phyloP scores from a whole-genome alignment of 371 early-diverging fungal species.

The Encephalitozoon hellem region DNA sequence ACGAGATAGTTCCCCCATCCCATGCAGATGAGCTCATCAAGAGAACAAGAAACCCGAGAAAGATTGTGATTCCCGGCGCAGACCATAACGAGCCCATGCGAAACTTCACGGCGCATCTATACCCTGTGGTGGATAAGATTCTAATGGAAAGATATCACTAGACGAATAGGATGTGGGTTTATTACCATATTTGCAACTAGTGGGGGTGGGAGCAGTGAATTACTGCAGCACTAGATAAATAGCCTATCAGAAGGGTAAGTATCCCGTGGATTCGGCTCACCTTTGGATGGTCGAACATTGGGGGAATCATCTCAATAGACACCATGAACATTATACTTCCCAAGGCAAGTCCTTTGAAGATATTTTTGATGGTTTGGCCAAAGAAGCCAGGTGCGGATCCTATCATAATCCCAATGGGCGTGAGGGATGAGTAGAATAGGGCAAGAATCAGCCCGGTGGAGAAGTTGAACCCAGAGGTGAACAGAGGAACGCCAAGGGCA shows the following conservation, averaged over 20 bases:
- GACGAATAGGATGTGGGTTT: not conserved
- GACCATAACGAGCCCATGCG: not conserved
- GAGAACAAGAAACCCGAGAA: not conserved
- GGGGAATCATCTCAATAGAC: conserved; percentile 59
- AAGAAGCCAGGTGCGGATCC: not conserved
- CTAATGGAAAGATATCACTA: not conserved
- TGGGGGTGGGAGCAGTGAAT: not conserved
- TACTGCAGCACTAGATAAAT: not conserved
- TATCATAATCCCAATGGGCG: conserved; percentile 58
- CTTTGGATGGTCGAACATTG: conserved; percentile 5
- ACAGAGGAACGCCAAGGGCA: conserved; percentile 58
- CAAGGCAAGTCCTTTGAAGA: conserved; percentile 53
- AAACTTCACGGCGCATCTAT: not conserved
- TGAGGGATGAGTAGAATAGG: conserved; percentile 56
- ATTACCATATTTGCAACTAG: not conserved
- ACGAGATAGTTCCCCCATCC: not conserved
- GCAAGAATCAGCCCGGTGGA: conserved; percentile 26
- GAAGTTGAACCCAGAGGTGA: conserved; percentile 39
- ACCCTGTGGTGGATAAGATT: not conserved
- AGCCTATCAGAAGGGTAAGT: not conserved
- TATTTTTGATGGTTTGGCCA: not conserved
- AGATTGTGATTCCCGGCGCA: not conserved
- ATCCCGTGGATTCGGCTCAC: not conserved
- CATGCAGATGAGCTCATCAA: not conserved
- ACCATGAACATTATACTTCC: conserved; percentile 60